Evolutionary conservation across 2,329 filamentous ascomycete species (phyloP), one percentile per base, ranked within the genome.

Genomic region (Diaporthe batatas): DNA sequence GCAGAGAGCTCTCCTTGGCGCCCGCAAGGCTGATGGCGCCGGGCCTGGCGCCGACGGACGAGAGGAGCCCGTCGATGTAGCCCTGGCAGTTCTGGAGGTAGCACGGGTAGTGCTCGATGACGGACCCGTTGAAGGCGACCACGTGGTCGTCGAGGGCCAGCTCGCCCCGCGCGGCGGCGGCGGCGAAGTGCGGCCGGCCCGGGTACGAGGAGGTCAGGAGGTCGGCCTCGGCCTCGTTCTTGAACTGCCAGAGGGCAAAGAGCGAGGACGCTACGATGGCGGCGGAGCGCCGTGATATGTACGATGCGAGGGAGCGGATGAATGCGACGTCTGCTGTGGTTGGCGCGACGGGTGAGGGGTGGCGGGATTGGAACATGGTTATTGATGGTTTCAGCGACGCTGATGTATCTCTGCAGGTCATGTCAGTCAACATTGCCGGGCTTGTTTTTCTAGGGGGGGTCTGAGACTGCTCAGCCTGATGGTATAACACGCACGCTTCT

Each of bases 71-170:
- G 77, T 94, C 85, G 59, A 95, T 82, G 76, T 91, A 90, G 7
- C 79, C 79, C 80, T 95, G 93, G 77, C 91, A 91, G 54, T 83
- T 86, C 42, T 81, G 82, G 29, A 88, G 84, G 80, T 94, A 96
- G 10, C 85, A 84, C 0, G 93, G 93, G 78, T 95, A 96, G 77
- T 92, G 91, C 81, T 95, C 93, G 68, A 95, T 91, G 65, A 96
- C 92, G 36, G 91, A 93, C 57, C 93, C 93, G 78, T 94, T 95
- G 82, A 92, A 95, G 4, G 92, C 92, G n/a, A 96, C 89, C 2
- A 89, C 86, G 3, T 89, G 91, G 71, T 83, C 82, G 44, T 76
- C 70, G 8, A 79, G 74, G 34, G 79, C 78, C 10, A 87, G 79
- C 55, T 83, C 80, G 2, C 83, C 83, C 75, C 88, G 87, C 7